Conservation (phyloP, 768 basidiomycete genomes). For the Crepidotus variabilis region DNA sequence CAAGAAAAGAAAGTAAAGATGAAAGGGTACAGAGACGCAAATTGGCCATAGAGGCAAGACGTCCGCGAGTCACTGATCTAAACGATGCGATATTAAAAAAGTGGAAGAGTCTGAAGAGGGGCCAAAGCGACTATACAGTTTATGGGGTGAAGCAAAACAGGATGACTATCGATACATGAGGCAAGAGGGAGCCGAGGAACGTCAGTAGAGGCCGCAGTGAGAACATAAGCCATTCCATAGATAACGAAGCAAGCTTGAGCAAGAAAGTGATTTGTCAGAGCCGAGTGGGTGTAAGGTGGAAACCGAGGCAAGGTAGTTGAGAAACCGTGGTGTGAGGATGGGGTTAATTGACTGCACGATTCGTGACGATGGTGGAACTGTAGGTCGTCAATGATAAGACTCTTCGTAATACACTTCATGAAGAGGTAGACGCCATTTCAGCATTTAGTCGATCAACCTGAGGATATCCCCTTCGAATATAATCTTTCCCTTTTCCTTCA, state of each 20-base stretch:
- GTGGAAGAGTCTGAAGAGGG: no score
- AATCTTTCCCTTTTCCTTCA: constrained; percentile 46
- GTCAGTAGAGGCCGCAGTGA: neutral
- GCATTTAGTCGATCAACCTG: constrained; percentile 22
- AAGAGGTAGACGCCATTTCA: neutral
- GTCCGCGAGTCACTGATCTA: no score
- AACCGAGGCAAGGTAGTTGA: neutral
- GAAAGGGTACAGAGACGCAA: neutral
- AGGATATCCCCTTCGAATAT: constrained; percentile 50
- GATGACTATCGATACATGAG: neutral
- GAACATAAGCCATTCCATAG: neutral
- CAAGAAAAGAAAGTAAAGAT: neutral
- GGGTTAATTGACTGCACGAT: neutral
- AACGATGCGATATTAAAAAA: no score
- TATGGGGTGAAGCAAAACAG: no score
- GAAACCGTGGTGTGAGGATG: neutral
- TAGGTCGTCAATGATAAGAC: neutral
- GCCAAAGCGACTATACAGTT: no score
- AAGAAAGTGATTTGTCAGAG: neutral
- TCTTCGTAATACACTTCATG: neutral
- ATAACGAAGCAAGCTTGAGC: neutral
- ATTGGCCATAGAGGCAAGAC: neutral
- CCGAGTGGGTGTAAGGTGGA: neutral
- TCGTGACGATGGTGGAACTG: neutral
- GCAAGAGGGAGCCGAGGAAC: neutral